Evolutionary conservation across 1,284 basidiomycete genomes (phyloP), one percentile per base, ranked within the genome.

Genomic region (Neolentinus lepideus): DNA sequence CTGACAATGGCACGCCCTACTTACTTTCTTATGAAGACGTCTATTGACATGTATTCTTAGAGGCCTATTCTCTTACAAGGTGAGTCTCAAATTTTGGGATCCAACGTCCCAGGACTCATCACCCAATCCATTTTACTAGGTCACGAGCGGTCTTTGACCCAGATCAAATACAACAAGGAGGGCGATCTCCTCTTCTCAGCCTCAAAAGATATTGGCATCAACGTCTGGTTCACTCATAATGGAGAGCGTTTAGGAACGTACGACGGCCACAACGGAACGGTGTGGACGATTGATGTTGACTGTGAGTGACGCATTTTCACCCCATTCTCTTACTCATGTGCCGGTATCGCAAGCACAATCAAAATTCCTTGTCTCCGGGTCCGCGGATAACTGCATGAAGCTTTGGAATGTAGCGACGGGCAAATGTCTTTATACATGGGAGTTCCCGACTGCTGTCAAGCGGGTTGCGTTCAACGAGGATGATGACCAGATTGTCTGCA

Each of bases 211-310:
- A 83, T 90, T 65, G 72, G 92, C 64, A 92, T 98, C 72, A 98
- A 98, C 68, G 94, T 92, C 52, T 98, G 95, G 94, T 98, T 86
- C 74, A 90, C 95, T n/a, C 93, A 97, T 67, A 99, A 99, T 67
- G 97, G 97, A 61, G 96, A 99, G 77, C 81, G 97, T 58, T 74
- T 99, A 65, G 97, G 96, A 51, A 99, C 97, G 56, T 98, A 98
- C 70, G 87, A 94, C 56, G 97, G 94, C 47, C 88, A 98, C 74
- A 98, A 98, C 68, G 96, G 96, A 62, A 83, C 92, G 1, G 92
- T 99, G 33, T 98, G 97, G 96, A 94, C 92, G 57, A 84, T 97
- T 62, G 95, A 97, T 70, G 85, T 94, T 57, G 96, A 99, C 76
- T 85, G 93, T 97, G 71, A 75, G 92, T 81, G 14, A 56, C 50